Conservation (phyloP, 768 basidiomycete species). For the Auricularia cornea region DNA sequence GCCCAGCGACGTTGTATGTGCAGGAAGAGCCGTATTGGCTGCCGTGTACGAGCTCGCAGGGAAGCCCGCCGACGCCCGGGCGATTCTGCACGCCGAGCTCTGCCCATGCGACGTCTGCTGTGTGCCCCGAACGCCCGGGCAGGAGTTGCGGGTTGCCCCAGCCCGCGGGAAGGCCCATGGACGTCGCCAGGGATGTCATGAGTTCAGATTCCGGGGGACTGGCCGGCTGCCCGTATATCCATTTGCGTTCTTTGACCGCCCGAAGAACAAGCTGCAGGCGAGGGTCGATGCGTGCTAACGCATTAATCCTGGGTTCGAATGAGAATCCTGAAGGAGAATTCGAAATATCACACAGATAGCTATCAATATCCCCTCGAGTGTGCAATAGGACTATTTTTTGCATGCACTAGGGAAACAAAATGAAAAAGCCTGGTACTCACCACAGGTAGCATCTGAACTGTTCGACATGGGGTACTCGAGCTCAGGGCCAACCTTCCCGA, state of each 20-base stretch:
- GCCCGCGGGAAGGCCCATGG: constrained; percentile 48
- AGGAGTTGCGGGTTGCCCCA: constrained; percentile 58
- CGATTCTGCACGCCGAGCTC: constrained; percentile 45
- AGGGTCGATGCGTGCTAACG: constrained; percentile 58
- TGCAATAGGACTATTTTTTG: no score
- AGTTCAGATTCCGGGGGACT: constrained; percentile 29
- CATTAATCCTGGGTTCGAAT: constrained; percentile 42
- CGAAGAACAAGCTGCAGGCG: constrained; percentile 49
- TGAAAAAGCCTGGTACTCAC: no score
- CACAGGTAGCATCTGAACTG: no score
- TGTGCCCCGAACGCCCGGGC: constrained; percentile 53
- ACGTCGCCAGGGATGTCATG: constrained; percentile 37
- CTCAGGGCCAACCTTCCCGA: no score
- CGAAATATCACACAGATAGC: no score
- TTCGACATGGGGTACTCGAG: no score
- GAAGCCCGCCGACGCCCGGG: constrained; percentile 55
- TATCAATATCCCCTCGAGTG: no score
- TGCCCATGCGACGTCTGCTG: constrained; percentile 48
- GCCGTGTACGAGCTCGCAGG: constrained; percentile 69
- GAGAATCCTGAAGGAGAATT: no score
- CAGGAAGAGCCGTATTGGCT: constrained; percentile 49
- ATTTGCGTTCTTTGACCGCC: constrained; percentile 42
- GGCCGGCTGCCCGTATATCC: constrained; percentile 49
- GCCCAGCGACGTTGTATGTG: constrained; percentile 44
- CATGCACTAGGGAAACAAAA: no score